A percentile compares a stretch with the other conserved stretches of the same genome.
Conservation (phyloP, 192 early-diverging fungal genomes). For the Entomortierella parvispora region DNA sequence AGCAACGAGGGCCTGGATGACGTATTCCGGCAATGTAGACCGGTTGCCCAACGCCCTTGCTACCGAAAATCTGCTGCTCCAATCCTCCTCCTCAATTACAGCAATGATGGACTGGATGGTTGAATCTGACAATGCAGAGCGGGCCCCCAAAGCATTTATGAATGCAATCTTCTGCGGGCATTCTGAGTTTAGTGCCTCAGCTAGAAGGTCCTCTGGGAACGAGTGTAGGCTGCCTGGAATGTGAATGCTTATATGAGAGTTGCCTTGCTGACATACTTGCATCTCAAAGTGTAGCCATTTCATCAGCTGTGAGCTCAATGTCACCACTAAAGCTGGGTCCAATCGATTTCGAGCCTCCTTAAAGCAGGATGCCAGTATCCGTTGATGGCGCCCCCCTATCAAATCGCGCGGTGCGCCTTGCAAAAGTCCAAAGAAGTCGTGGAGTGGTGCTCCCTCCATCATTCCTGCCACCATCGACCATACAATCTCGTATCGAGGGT, state of each 20-base stretch:
- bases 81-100: no score
- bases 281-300: conserved; percentile 15
- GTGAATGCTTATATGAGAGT: background rate
- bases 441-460: background rate
- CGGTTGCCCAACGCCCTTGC: background rate
- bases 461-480: conserved; percentile 39
- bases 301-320: background rate
- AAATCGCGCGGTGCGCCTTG: conserved; percentile 11
- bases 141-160: conserved; percentile 1
- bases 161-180: background rate
- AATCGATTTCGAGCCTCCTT: conserved; percentile 18
- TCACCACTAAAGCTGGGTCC: background rate
- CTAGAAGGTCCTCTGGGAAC: conserved; percentile 3
- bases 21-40: no score
- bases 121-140: no score
- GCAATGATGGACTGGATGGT: no score
- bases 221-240: background rate
- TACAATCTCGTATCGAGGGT: conserved; percentile 31
- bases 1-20: no score
- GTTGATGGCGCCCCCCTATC: conserved; percentile 15
- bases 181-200: background rate
- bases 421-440: background rate
- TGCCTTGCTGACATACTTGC: background rate
- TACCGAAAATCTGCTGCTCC: background rate
- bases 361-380: conserved; percentile 4